These are phyloP conservation scores for Macroventuria anomochaeta DNA, from an alignment of 2,329 filamentous ascomycete genomes.

Conservation along the genomic window DNA sequence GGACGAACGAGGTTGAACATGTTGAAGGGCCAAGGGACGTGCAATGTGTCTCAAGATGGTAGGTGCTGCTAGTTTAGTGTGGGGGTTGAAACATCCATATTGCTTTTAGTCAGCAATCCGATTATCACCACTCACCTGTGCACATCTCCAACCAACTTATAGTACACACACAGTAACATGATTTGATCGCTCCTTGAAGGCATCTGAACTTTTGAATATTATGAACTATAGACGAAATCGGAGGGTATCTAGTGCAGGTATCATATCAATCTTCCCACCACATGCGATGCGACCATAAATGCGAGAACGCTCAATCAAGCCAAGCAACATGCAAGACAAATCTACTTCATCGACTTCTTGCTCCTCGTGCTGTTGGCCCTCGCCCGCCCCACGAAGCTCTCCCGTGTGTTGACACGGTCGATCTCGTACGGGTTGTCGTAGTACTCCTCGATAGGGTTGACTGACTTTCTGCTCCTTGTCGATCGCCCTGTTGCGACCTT, in stretches of 20 bases:
- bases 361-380: slow-evolving; percentile 26
- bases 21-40: slow-evolving; percentile 5
- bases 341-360: slow-evolving; percentile 19
- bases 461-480: slow-evolving; percentile 31
- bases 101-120: slow-evolving; percentile 1
- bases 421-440: slow-evolving; percentile 59
- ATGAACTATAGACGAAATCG: slow-evolving; percentile 10
- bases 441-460: slow-evolving; percentile 36
- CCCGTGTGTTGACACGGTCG: slow-evolving; percentile 56
- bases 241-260: slow-evolving; percentile 35
- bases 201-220: slow-evolving; percentile 13
- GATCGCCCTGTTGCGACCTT: slow-evolving; percentile 41
- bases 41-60: slow-evolving; percentile 18
- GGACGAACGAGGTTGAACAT: slow-evolving; percentile 9
- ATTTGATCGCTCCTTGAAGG: not conserved
- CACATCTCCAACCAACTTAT: not conserved
- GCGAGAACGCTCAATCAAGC: slow-evolving; percentile 18
- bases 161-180: not conserved
- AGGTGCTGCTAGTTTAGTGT: slow-evolving; percentile 12
- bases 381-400: slow-evolving; percentile 50
- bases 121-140: not conserved
- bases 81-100: slow-evolving; percentile 8
- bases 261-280: slow-evolving; percentile 7
- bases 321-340: slow-evolving; percentile 1
- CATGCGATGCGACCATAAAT: slow-evolving; percentile 19